Evolutionary conservation across 2,329 filamentous ascomycete species (phyloP).

Genomic region (Blumeria hordei): DNA sequence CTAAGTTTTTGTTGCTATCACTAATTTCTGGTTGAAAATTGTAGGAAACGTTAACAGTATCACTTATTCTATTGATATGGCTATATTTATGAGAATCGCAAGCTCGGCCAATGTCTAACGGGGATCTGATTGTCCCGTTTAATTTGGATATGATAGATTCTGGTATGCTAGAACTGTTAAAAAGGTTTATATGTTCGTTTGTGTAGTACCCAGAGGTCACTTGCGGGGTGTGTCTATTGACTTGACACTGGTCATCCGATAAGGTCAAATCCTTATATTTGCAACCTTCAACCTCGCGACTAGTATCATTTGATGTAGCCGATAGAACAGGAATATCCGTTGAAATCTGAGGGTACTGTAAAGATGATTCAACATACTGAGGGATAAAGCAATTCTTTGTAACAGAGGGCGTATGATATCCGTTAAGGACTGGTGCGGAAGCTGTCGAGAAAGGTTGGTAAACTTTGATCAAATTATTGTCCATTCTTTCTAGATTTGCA

Average conservation of each 20-base stretch:
- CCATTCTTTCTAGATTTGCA: constrained; percentile 25
- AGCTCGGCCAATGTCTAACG: neutral
- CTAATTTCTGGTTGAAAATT: neutral
- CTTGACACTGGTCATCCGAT: neutral
- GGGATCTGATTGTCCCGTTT: neutral
- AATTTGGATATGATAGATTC: neutral
- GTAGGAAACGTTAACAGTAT: neutral
- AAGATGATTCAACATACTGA: constrained; percentile 9
- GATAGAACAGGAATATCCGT: constrained; percentile 6
- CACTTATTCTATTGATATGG: neutral
- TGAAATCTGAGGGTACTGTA: constrained; percentile 6
- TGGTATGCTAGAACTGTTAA: constrained; percentile 2
- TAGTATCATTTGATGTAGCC: constrained; percentile 2
- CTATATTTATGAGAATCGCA: neutral
- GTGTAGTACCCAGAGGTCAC: constrained; percentile 6
- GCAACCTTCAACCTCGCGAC: constrained; percentile 2
- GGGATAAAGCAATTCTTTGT: constrained; percentile 8
- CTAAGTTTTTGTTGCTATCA: neutral
- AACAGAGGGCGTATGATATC: constrained; percentile 7
- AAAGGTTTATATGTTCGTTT: constrained; percentile 4
- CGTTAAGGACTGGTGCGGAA: constrained; percentile 4
- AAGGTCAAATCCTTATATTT: constrained; percentile 5
- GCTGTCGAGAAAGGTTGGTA: constrained; percentile 7
- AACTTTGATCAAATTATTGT: constrained; percentile 27
- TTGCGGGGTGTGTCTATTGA: constrained; percentile 5